Evolutionary conservation across 139 green algal genomes (phyloP), one percentile per base, ranked within the genome.

Genomic region (Deuterostichococcus epilithicus): DNA sequence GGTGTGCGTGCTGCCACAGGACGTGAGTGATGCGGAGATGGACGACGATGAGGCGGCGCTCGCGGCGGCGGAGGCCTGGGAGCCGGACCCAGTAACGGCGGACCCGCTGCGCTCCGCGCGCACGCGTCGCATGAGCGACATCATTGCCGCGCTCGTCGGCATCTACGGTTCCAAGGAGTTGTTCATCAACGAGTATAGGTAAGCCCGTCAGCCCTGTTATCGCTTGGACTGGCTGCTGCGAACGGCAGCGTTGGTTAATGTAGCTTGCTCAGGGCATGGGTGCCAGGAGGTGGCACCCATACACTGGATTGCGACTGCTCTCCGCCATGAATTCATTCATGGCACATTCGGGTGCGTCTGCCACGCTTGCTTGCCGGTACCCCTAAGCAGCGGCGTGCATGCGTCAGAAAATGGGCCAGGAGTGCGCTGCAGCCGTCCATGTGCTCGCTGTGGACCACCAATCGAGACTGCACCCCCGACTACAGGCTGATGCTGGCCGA

Each of bases 111-210:
- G 68, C 18, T 52, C 38, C 30, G n/a, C 45, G 2, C 35, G 69
- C 74, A 79, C 25, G 39, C 59, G 58, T 34, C 73, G 70, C 28
- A 68, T 76, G 68, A 35, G 35, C 22, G 93, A 98, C 81, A 83
- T 95, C 37, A 88, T 98, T 32, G 76, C 76, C 25, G 82, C 90
- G 84, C 86, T 98, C 38, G 88, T 97, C 3, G 87, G 84, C 67
- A 94, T 98, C 69, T 97, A 94, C 72, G 91, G 92, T 47, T 82
- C 42, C 70, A 87, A 88, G 44, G 92, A 97, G 72, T 75, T 93
- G 18, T 95, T 99, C 72, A 88, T 98, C n/a, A 83, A 81, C 42
- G 94, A 98, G 83, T 98, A 99, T 80, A 85, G 87, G 82, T 87
- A 72, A n/a, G 81, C 20, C 1, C 0, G 33, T n/a, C n/a, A n/a